Evolutionary conservation across 441 rosid species (phyloP).

Genomic region (Pelargonium citronellum): DNA sequence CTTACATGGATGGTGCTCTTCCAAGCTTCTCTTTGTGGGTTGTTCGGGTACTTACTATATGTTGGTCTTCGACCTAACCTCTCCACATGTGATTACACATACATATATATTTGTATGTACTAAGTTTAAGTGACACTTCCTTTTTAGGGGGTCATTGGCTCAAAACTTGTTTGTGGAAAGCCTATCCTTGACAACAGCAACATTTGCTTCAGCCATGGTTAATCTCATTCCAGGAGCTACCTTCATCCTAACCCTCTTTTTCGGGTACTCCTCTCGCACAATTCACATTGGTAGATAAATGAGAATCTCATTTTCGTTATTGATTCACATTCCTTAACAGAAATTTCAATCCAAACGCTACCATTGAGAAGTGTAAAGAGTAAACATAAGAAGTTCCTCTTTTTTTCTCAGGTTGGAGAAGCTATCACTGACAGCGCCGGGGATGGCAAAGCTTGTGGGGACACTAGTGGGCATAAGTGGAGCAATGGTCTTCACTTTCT

Average conservation of each 20-base stretch:
- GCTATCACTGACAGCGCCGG: conserved; percentile 12
- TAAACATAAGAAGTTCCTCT: too few species aligned
- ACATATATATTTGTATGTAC: neutral
- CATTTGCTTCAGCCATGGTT: conserved; percentile 19
- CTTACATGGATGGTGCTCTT: conserved; percentile 25
- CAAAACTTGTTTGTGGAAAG: conserved; percentile 21
- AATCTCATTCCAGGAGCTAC: conserved; percentile 23
- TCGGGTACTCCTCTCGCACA: conserved; percentile 12
- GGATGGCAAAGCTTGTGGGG: conserved; percentile 31
- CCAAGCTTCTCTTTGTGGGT: conserved; percentile 27
- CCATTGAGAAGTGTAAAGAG: too few species aligned
- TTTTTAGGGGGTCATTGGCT: conserved; percentile 16
- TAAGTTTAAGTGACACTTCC: neutral
- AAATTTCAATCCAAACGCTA: too few species aligned
- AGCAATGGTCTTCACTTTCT: conserved; percentile 24
- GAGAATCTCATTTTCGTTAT: neutral
- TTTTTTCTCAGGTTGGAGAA: conserved; percentile 27
- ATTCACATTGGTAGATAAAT: neutral
- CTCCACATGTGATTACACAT: neutral
- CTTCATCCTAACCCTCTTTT: conserved; percentile 16
- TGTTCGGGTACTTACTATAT: conserved; percentile 24
- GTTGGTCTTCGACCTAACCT: neutral
- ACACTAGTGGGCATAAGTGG: conserved; percentile 26
- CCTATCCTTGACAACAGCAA: conserved; percentile 20
- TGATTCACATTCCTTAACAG: too few species aligned